Evolutionary conservation across 192 early-diverging fungal genomes (phyloP), one percentile per base, ranked within the genome.

Genomic region (Entomortierella beljakovae): DNA sequence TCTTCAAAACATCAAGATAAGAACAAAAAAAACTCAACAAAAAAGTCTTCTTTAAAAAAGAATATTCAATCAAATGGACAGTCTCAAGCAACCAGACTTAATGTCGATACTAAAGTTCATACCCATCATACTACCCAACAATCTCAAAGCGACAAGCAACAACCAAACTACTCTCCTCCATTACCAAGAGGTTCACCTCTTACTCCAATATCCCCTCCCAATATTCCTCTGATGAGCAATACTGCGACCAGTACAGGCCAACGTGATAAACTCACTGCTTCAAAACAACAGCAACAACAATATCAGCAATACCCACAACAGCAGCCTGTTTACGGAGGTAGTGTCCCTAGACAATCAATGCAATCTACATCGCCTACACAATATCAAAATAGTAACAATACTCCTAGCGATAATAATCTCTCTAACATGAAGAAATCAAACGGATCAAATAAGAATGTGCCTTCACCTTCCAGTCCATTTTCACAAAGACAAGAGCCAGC

Each of bases 201-300:
- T 38, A 57, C 70, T 13, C 70, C 61, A 4, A 61, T 64, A 33
- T 72, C 61, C 9, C 70, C 70, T 33, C 64, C 70, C 32, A 72
- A 29, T 33, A 42, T 55, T 0, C 26, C 61, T 0, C 37, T 62
- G 10, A 50, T 34, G 33, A 48, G 54, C 10, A 33, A 23, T 37
- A 35, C 49, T 3, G 40, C 34, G 13, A 40, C 35, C 25, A 72
- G 64, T n/a, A 20, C 55, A 33, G 32, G 56, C 46, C 57, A 28
- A 31, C 3, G 23, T 8, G 35, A 29, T 5, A 55, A 52, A 20
- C 57, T 25, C 25, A 35, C 34, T 32, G 11, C 18, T 25, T 23
- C 51, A 26, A 40, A 20, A 57, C 54, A 57, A 31, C 16, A 23
- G 16, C 64, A 57, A 23, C 52, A 40, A 37, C 64, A 53, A 50